Evolutionary conservation across 2,329 filamentous ascomycete genomes (phyloP), one percentile per base, ranked within the genome.

Genomic region (Bipolaris sorokiniana): DNA sequence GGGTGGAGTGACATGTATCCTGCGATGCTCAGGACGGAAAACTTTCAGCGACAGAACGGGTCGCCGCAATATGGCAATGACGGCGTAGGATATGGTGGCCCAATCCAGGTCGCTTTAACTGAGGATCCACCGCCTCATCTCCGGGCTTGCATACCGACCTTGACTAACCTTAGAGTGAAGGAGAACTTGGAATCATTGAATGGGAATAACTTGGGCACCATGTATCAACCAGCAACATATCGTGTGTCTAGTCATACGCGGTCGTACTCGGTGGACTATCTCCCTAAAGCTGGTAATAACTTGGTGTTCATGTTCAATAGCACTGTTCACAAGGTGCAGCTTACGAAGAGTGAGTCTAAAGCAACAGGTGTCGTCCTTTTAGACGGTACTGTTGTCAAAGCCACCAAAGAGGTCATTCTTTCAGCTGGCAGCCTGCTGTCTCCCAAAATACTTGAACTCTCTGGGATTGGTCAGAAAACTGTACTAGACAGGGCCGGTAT

Each of bases 201-300:
- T 7, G 83, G 83, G 2, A 78, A 81, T 46, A 80, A 78, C n/a
- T 65, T 83, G 3, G 83, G 84, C 3, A 37, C 47, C 5, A 80
- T 80, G n/a, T 81, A 80, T 72, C 79, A 77, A 34, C 80, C 82
- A 55, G 76, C 83, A 20, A 81, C 77, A 54, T 81, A 78, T 54
- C 78, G 85, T 20, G 73, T 78, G 2, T 75, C 72, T 7, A 76
- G 78, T 31, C 83, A 80, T 60, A 78, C 73, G 11, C 75, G 84
- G 20, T 83, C 80, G 2, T 85, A 83, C 66, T 74, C 75, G 31
- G 78, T 76, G 28, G 75, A 74, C 1, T 83, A 83, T 54, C 66
- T 80, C 0, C 67, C 76, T 2, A 62, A 73, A 20, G 74, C 74
- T 2, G 71, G 76, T 0, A 20, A 66, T 0, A 84, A 84, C 46